A percentile compares a stretch with the other conserved stretches of the same genome.
Conservation (phyloP, 352 stramenopile genomes). For the Pythium aquatile region DNA sequence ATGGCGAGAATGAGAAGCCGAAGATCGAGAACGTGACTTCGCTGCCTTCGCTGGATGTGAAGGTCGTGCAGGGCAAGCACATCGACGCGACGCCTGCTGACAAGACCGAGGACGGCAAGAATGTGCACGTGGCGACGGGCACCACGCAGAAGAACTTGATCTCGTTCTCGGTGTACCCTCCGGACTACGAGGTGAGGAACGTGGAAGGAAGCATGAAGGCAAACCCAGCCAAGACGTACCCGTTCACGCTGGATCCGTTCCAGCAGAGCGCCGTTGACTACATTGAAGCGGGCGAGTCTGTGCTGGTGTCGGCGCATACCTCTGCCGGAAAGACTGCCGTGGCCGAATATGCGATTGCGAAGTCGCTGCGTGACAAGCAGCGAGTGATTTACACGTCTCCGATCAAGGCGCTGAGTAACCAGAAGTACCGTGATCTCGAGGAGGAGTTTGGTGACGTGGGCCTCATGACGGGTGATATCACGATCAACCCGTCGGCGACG, state of each 20-base stretch:
- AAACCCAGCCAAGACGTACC: conserved; percentile 96
- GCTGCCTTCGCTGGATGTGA: conserved; percentile 39
- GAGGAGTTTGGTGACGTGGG: conserved; percentile 95
- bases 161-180: conserved; percentile 92
- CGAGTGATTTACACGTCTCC: conserved; percentile 99
- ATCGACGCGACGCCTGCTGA: conserved; percentile 65
- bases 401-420: conserved; percentile 99
- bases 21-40: conserved; percentile 13
- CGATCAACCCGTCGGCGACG: conserved; percentile 98
- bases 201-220: conserved; percentile 46
- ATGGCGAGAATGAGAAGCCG: conserved; percentile 1
- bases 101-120: conserved; percentile 32
- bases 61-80: conserved; percentile 71
- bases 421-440: conserved; percentile 99
- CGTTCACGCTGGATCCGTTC: conserved; percentile 98
- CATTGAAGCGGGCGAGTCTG: conserved; percentile 96
- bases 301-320: conserved; percentile 99
- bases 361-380: conserved; percentile 90
- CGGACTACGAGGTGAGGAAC: conserved; percentile 50
- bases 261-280: conserved; percentile 95
- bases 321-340: conserved; percentile 96
- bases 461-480: conserved; percentile 99
- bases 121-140: conserved; percentile 87
- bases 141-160: conserved; percentile 96
- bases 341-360: conserved; percentile 99